A percentile compares a stretch with the other conserved stretches of the same genome.
phyloP scores from a whole-genome alignment of 2,329 filamentous ascomycete species.

The Monilinia fructigena region DNA sequence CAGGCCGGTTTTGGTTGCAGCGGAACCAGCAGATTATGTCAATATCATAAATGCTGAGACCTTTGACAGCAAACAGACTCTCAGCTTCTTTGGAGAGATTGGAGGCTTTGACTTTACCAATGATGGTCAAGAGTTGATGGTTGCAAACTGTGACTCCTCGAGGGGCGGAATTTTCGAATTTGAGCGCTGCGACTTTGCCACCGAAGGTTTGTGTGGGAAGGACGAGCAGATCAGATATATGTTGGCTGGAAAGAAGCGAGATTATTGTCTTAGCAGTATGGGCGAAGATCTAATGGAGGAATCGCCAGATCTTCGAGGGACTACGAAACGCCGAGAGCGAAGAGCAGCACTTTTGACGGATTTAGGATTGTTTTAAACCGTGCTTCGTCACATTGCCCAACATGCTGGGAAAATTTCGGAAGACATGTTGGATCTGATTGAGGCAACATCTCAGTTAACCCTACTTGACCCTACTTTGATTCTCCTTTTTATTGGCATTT shows the following conservation, averaged over 20 bases:
- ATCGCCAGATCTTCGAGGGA: conserved; percentile 10
- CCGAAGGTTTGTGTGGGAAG: conserved; percentile 22
- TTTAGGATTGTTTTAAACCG: conserved; percentile 11
- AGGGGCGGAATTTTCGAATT: conserved; percentile 57
- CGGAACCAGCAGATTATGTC: conserved; percentile 73
- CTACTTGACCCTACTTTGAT: background rate
- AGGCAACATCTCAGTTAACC: too few relatives aligned
- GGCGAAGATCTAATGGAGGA: conserved; percentile 9
- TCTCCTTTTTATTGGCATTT: background rate
- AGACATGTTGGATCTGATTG: too few relatives aligned
- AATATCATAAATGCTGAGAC: conserved; percentile 67
- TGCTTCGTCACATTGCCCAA: background rate
- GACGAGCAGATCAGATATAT: conserved; percentile 12
- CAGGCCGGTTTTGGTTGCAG: conserved; percentile 64
- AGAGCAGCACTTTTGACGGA: conserved; percentile 13
- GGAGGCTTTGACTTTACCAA: conserved; percentile 66
- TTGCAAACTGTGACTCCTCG: conserved; percentile 63
- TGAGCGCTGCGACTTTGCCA: conserved; percentile 38
- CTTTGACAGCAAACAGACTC: conserved; percentile 63
- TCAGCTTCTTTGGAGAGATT: conserved; percentile 75
- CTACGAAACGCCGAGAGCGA: conserved; percentile 19
- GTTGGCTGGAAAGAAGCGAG: conserved; percentile 16
- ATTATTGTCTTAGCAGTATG: conserved; percentile 1
- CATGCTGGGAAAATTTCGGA: too few relatives aligned
- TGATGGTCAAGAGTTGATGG: conserved; percentile 64